A percentile compares a stretch with the other conserved stretches of the same genome.
phyloP scores from a whole-genome alignment of 2,329 filamentous ascomycete genomes.

The Penicillium sp. region DNA sequence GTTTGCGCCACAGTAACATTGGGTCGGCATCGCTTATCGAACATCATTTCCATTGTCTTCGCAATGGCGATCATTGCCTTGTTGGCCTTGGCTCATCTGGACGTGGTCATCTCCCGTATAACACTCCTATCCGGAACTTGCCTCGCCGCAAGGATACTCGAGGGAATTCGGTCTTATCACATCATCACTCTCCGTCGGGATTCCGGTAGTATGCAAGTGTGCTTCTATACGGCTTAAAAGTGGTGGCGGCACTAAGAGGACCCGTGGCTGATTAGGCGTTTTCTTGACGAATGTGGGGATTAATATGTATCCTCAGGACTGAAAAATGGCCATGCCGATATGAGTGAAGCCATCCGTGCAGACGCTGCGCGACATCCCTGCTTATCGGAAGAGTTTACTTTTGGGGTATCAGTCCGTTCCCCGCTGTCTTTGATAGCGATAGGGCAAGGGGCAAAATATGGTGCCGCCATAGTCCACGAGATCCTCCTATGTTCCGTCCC shows the following conservation, averaged over 20 bases:
- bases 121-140: conserved; percentile 1
- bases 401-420: background rate
- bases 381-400: no score
- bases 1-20: conserved; percentile 16
- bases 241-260: background rate
- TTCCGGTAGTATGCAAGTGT: conserved; percentile 4
- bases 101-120: conserved; percentile 2
- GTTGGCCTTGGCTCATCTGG: conserved; percentile 5
- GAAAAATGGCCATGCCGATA: background rate
- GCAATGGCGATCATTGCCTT: conserved; percentile 13
- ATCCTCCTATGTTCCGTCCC: no score
- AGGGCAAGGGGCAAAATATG: no score
- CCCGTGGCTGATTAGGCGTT: conserved; percentile 1
- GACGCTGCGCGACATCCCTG: no score
- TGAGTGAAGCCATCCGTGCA: background rate
- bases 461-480: no score
- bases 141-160: no score
- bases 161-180: no score
- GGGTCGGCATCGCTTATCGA: conserved; percentile 11
- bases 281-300: conserved; percentile 8
- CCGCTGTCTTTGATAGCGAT: background rate
- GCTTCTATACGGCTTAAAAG: background rate
- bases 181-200: conserved; percentile 8
- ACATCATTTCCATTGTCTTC: conserved; percentile 1
- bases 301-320: background rate